Evolutionary conservation across 257 asterid species (phyloP).

Genomic region (Petrea volubilis): DNA sequence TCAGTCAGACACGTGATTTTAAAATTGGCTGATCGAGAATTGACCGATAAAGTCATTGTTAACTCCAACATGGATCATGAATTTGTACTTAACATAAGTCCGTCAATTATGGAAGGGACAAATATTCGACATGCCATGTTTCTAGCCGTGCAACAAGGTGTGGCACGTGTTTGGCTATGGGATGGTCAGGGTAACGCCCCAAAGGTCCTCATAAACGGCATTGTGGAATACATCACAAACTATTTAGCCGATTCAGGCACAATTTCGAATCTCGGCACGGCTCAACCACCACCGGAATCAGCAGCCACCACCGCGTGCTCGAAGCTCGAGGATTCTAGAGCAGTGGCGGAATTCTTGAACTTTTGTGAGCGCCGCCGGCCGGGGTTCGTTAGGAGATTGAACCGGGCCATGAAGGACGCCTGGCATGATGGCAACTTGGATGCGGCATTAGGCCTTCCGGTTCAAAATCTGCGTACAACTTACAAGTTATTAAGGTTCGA

Average conservation of each 20-base stretch:
- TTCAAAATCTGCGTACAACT: slow-evolving; percentile 32
- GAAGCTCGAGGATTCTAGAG: slow-evolving; percentile 25
- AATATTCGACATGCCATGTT: slow-evolving; percentile 31
- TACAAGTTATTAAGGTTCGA: slow-evolving; percentile 36
- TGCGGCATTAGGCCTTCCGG: slow-evolving; percentile 44
- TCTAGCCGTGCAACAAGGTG: slow-evolving; percentile 42
- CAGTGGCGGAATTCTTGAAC: slow-evolving; percentile 47
- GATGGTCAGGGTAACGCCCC: slow-evolving; percentile 50
- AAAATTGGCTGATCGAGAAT: slow-evolving; percentile 33
- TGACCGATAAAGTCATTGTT: slow-evolving; percentile 25
- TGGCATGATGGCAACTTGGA: slow-evolving; percentile 54
- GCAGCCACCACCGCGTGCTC: slow-evolving; percentile 20
- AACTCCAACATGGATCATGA: slow-evolving; percentile 14
- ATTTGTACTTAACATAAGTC: slow-evolving; percentile 41
- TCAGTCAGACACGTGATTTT: slow-evolving; percentile 35
- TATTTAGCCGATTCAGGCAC: background rate
- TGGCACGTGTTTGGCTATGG: slow-evolving; percentile 63
- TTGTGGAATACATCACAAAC: slow-evolving; percentile 42
- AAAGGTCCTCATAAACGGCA: slow-evolving; percentile 43
- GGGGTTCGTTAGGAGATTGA: slow-evolving; percentile 67
- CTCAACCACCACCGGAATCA: background rate
- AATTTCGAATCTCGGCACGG: too few relatives aligned
- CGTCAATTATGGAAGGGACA: slow-evolving; percentile 37
- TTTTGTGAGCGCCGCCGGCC: slow-evolving; percentile 41
- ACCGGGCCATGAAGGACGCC: slow-evolving; percentile 50